Evolutionary conservation across 2,329 filamentous ascomycete species (phyloP).

Genomic region (Diaporthe amygdali): DNA sequence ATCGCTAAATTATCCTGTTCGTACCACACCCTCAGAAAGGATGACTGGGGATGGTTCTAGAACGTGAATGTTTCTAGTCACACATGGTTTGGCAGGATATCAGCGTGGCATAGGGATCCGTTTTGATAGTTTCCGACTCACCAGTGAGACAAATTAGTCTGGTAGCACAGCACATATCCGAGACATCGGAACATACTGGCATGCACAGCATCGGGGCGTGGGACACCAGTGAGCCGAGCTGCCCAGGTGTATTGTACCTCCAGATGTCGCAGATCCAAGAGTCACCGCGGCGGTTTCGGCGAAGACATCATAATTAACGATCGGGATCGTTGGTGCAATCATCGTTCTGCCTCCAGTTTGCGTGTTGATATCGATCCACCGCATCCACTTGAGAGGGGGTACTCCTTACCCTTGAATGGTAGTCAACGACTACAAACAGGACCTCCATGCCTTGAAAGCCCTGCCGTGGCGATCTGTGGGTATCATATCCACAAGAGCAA

Average conservation of each 20-base stretch:
- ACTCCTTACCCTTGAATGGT: neutral
- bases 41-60: neutral
- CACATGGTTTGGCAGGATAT: slow-evolving; percentile 3
- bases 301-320: neutral
- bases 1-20: neutral
- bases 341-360: too few species aligned
- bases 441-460: too few species aligned
- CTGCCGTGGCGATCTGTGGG: too few species aligned
- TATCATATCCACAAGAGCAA: too few species aligned
- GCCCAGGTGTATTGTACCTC: neutral
- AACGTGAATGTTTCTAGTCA: neutral
- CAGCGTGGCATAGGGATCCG: neutral
- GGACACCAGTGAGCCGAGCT: neutral
- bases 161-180: slow-evolving; percentile 14
- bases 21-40: neutral
- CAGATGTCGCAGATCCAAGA: neutral
- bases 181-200: slow-evolving; percentile 20
- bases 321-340: too few species aligned
- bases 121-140: neutral
- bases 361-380: neutral
- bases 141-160: neutral
- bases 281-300: neutral
- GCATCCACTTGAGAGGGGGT: neutral
- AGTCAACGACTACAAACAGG: neutral
- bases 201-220: slow-evolving; percentile 4